A percentile compares a stretch with the other conserved stretches of the same genome.
These are phyloP conservation scores for Themeda triandra DNA, from an alignment of 176 grass and related monocot species.

Conservation along the genomic window DNA sequence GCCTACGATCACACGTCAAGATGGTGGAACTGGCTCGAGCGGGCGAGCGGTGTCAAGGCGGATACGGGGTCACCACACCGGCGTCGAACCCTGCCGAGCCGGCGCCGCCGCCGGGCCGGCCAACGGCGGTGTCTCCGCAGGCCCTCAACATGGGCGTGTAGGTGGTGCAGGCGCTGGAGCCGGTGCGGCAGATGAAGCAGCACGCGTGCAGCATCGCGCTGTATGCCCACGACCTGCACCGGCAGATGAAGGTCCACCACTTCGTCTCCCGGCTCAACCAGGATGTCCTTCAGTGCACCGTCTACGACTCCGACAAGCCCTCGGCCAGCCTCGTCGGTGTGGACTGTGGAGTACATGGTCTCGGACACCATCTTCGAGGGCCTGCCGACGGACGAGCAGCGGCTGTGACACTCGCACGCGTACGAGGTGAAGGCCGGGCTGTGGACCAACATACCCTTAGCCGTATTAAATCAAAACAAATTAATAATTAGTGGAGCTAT, in stretches of 20 bases:
- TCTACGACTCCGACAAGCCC: slow-evolving; percentile 69
- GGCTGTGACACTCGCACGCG: slow-evolving; percentile 83
- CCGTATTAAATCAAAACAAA: too few relatives aligned
- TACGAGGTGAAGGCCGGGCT: slow-evolving; percentile 85
- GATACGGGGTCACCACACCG: background rate
- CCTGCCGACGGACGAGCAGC: slow-evolving; percentile 62
- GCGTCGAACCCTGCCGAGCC: background rate
- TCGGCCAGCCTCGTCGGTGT: slow-evolving; percentile 53
- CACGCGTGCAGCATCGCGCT: slow-evolving; percentile 83
- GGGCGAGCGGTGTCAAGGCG: too few relatives aligned
- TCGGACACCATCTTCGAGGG: slow-evolving; percentile 56
- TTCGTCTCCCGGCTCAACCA: slow-evolving; percentile 67
- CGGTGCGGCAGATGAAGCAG: slow-evolving; percentile 78
- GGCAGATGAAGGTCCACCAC: slow-evolving; percentile 80
- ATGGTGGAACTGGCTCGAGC: too few relatives aligned
- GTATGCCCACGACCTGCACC: slow-evolving; percentile 59
- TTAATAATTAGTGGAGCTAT: too few relatives aligned
- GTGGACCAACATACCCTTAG: slow-evolving; percentile 54
- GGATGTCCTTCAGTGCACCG: slow-evolving; percentile 88
- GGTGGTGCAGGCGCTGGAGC: slow-evolving; percentile 59
- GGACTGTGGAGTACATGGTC: slow-evolving; percentile 74
- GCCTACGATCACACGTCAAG: too few relatives aligned
- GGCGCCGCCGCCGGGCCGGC: slow-evolving; percentile 34
- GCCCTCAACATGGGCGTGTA: slow-evolving; percentile 48
- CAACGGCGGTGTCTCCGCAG: slow-evolving; percentile 38